A percentile compares a stretch with the other conserved stretches of the same genome.
Conservation (phyloP, 2,329 filamentous ascomycete species). For the Claviceps paspali region DNA sequence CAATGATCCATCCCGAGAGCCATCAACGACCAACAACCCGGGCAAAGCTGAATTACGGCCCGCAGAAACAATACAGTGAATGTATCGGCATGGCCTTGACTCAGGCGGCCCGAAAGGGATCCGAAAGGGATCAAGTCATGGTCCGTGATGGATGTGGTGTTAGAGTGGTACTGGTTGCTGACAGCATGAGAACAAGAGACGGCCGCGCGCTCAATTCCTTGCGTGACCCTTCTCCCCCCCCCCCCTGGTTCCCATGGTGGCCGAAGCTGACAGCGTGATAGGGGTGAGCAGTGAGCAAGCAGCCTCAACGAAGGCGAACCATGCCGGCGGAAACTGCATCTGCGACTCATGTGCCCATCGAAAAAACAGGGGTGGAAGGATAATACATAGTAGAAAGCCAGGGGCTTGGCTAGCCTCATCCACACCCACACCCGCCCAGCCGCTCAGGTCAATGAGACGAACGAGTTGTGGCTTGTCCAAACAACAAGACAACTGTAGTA, state of each 20-base stretch:
- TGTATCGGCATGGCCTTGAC: background rate
- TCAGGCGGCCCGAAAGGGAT: conserved; percentile 4
- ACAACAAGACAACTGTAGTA: background rate
- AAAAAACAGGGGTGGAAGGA: conserved; percentile 2
- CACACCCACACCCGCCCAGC: background rate
- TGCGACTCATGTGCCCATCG: conserved; percentile 1
- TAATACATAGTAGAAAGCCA: background rate
- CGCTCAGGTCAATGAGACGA: background rate
- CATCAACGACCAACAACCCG: conserved; percentile 6
- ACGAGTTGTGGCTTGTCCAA: background rate
- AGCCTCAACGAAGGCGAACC: conserved; percentile 7
- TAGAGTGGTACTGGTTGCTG: conserved; percentile 5
- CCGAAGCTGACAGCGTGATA: conserved; percentile 5
- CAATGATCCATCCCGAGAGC: conserved; percentile 5
- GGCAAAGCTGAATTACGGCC: conserved; percentile 5
- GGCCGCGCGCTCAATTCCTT: conserved; percentile 2
- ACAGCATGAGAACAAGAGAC: background rate
- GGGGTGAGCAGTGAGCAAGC: conserved; percentile 5
- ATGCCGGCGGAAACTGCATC: conserved; percentile 5
- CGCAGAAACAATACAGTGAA: background rate
- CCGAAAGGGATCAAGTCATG: conserved; percentile 5
- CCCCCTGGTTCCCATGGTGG: no score
- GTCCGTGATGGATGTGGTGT: conserved; percentile 4
- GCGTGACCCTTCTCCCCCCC: no score
- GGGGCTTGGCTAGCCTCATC: background rate